These are phyloP conservation scores for Ettlia oleoabundans DNA, from an alignment of 139 green algal genomes.

Conservation along the genomic window DNA sequence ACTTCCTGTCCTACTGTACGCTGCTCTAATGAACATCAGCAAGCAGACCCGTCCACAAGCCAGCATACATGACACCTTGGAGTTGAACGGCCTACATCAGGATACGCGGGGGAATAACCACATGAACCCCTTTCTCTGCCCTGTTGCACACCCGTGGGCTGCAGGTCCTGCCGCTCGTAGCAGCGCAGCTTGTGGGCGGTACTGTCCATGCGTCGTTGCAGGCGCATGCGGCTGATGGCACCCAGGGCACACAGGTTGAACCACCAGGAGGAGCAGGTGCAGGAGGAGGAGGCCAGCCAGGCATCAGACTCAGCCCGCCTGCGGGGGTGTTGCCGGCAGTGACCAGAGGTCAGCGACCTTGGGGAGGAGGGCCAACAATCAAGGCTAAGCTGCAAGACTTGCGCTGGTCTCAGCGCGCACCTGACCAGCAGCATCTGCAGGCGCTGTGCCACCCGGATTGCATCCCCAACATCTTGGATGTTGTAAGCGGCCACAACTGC, in stretches of 20 bases:
- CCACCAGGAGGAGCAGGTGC: constrained; percentile 20
- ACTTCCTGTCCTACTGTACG: too few species aligned
- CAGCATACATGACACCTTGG: too few species aligned
- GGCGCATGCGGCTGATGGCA: neutral
- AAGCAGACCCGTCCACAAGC: too few species aligned
- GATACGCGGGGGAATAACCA: too few species aligned
- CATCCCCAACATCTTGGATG: constrained; percentile 33
- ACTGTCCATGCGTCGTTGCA: constrained; percentile 30
- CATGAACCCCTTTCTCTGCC: too few species aligned
- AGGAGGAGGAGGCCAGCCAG: constrained; percentile 27
- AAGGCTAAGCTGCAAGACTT: neutral
- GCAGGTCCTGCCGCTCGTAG: constrained; percentile 43
- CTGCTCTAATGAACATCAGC: too few species aligned
- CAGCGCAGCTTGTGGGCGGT: constrained; percentile 39
- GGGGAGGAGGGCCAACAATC: neutral
- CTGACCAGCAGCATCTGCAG: constrained; percentile 26
- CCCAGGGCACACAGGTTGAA: constrained; percentile 43
- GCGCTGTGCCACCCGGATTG: constrained; percentile 26
- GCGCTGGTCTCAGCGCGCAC: neutral
- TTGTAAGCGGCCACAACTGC: constrained; percentile 38
- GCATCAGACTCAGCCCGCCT: constrained; percentile 35
- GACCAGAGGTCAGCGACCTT: neutral
- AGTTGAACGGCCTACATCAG: too few species aligned
- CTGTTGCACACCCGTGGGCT: constrained; percentile 44
- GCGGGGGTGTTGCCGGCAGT: neutral